A percentile compares a stretch with the other conserved stretches of the same genome.
These are phyloP conservation scores for Pythium aquatile DNA, from an alignment of 352 stramenopile genomes.

Conservation along the genomic window DNA sequence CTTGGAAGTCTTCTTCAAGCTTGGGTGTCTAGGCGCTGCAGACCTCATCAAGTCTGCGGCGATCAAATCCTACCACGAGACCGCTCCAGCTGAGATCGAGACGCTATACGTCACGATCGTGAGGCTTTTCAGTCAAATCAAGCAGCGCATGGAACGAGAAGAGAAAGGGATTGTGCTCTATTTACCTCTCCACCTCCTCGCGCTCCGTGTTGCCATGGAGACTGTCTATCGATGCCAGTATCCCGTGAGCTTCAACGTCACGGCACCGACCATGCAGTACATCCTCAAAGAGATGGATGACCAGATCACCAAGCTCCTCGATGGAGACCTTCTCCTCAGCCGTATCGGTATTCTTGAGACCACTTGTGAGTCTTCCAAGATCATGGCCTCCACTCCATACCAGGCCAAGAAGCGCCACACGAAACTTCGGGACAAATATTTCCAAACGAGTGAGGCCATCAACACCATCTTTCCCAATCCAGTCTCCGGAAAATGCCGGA, in stretches of 20 bases:
- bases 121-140: conserved; percentile 36
- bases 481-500: conserved; percentile 42
- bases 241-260: conserved; percentile 46
- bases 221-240: conserved; percentile 67
- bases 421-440: conserved; percentile 58
- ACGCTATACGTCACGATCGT: conserved; percentile 43
- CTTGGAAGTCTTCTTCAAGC: conserved; percentile 40
- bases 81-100: conserved; percentile 32
- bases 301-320: conserved; percentile 46
- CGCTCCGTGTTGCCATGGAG: conserved; percentile 56
- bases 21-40: conserved; percentile 26
- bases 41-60: conserved; percentile 21
- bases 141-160: conserved; percentile 21
- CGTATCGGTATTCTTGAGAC: conserved; percentile 59
- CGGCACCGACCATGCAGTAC: conserved; percentile 36
- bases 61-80: conserved; percentile 23
- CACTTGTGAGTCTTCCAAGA: conserved; percentile 48
- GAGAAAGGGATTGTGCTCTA: conserved; percentile 37
- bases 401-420: conserved; percentile 42
- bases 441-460: conserved; percentile 54
- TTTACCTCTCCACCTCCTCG: conserved; percentile 54
- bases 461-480: conserved; percentile 57
- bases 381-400: conserved; percentile 41
- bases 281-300: conserved; percentile 43
- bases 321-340: conserved; percentile 52